Conservation (phyloP, 1,284 basidiomycete genomes). For the Moesziomyces sp. region DNA sequence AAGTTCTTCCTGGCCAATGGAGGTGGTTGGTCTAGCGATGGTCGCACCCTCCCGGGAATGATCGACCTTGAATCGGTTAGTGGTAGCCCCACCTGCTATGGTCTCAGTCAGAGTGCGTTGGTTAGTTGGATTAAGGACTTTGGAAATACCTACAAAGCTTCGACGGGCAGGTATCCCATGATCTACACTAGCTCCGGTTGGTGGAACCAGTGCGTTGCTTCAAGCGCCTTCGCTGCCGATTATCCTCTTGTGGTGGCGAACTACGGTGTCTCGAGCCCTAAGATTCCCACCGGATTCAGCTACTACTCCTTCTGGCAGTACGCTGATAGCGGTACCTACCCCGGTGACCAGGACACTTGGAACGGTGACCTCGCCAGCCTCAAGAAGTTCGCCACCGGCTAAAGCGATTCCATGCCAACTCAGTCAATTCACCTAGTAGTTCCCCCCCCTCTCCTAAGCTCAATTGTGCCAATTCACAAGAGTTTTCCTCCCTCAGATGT, state of each 20-base stretch:
- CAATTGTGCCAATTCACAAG: too few relatives aligned
- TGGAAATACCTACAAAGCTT: constrained; percentile 73
- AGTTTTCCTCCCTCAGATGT: too few relatives aligned
- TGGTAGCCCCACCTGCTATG: constrained; percentile 71
- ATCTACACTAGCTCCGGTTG: constrained; percentile 77
- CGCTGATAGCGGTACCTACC: constrained; percentile 71
- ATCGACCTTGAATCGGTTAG: constrained; percentile 38
- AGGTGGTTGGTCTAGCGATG: constrained; percentile 68
- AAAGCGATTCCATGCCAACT: too few relatives aligned
- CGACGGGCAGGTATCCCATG: constrained; percentile 71
- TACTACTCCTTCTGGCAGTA: constrained; percentile 77
- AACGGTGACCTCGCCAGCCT: constrained; percentile 55
- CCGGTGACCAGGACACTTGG: constrained; percentile 73
- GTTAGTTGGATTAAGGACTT: constrained; percentile 73
- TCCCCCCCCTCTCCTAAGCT: too few relatives aligned
- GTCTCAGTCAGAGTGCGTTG: constrained; percentile 72
- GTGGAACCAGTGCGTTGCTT: constrained; percentile 77
- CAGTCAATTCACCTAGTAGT: too few relatives aligned
- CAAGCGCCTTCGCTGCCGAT: constrained; percentile 70
- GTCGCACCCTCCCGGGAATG: constrained; percentile 57
- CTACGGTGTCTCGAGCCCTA: constrained; percentile 67
- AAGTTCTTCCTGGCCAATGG: constrained; percentile 75
- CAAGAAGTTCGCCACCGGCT: constrained; percentile 41
- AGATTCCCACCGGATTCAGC: constrained; percentile 42
- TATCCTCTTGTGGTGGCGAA: constrained; percentile 75